Evolutionary conservation across 2,329 filamentous ascomycete species (phyloP), one percentile per base, ranked within the genome.

Genomic region (Amauroascus niger): DNA sequence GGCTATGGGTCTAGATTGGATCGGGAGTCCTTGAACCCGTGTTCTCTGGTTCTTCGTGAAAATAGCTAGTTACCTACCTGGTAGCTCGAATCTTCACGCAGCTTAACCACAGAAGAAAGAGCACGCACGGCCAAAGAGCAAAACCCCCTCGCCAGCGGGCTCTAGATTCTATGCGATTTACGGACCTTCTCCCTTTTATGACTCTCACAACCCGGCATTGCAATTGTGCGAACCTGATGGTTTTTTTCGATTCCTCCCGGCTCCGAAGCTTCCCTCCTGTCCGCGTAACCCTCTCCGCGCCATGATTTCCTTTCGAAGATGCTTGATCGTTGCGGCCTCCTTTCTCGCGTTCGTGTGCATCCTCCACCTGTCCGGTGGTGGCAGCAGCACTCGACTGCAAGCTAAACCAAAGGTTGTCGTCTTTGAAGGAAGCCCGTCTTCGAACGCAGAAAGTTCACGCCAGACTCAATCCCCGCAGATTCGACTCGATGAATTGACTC

Each of bases 261-360:
- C 40, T 44, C 39, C 41, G 49, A 44, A 44, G 49, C 11, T 14
- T 24, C 40, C 30, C 28, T 26, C 8, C 20, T 18, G 3, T 28
- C 1, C 37, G 24, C 45, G 18, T 9, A 35, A 18, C 28, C 41
- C n/a, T n/a, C n/a, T 37, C 18, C 45, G 9, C 55, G 62, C 54
- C 53, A 94, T 94, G 88, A 78, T 90, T 67, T 86, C 86, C 64
- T 87, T 87, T 66, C 81, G 83, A 65, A 84, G 86, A 71, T 86
- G 86, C 64, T 69, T 94, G 58, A 73, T 88, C 61, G 78, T 84
- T 53, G 86, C 88, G 46, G 78, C 80, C 62, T 79, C 83, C 65
- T 71, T 90, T 59, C 70, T 91, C 62, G 79, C 81, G 26, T 74
- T 87, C 63, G 76, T 90, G 70, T 82, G 83, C 71, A 72, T 91